These are phyloP conservation scores for Beauveria australis DNA, from an alignment of 2,329 filamentous ascomycete species.

Conservation along the genomic window DNA sequence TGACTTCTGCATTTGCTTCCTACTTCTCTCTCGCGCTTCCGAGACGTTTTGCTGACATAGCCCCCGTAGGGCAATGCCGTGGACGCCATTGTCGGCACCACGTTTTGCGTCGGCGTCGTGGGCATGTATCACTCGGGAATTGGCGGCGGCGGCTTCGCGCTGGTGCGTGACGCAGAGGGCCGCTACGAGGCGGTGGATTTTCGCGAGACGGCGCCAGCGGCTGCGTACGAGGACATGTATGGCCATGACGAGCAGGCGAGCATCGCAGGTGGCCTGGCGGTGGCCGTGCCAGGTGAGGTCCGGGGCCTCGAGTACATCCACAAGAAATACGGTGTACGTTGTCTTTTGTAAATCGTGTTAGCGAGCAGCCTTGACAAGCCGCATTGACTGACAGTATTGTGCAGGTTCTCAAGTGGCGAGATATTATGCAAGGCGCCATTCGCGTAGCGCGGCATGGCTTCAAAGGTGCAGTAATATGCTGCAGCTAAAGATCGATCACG, in stretches of 20 bases:
- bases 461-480: constrained; percentile 24
- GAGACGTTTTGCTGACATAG: neutral
- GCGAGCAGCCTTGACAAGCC: no score
- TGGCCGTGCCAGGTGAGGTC: constrained; percentile 65
- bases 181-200: constrained; percentile 84
- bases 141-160: constrained; percentile 84
- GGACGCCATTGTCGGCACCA: constrained; percentile 66
- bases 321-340: constrained; percentile 53
- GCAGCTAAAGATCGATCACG: neutral
- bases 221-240: constrained; percentile 80
- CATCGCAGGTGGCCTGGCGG: constrained; percentile 63
- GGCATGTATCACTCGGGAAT: constrained; percentile 77
- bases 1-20: neutral
- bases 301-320: constrained; percentile 75
- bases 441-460: constrained; percentile 68
- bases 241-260: constrained; percentile 59
- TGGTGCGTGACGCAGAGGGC: constrained; percentile 66
- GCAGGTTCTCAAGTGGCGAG: constrained; percentile 56
- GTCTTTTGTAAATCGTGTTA: neutral
- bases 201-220: constrained; percentile 76
- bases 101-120: constrained; percentile 66
- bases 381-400: neutral
- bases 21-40: neutral
- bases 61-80: constrained; percentile 58
- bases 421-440: constrained; percentile 66